phyloP scores from a whole-genome alignment of 2,329 filamentous ascomycete genomes.

The Xylaria sp. region DNA sequence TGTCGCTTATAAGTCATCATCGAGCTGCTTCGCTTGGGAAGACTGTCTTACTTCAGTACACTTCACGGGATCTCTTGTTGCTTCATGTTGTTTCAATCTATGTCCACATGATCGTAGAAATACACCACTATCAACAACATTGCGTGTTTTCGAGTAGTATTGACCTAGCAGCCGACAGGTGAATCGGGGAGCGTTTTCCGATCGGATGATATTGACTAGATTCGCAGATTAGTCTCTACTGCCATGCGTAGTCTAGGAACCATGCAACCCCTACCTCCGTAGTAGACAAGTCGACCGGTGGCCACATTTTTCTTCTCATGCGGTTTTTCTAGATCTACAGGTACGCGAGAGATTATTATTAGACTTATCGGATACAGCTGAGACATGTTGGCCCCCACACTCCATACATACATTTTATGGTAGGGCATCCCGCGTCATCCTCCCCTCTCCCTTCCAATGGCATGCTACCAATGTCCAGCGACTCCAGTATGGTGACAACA shows the following conservation, averaged over 20 bases:
- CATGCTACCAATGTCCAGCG: background rate
- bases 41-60: slow-evolving; percentile 11
- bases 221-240: slow-evolving; percentile 3
- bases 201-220: slow-evolving; percentile 4
- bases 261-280: slow-evolving; percentile 18
- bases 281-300: slow-evolving; percentile 20
- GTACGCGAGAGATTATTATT: slow-evolving; percentile 22
- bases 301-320: slow-evolving; percentile 19
- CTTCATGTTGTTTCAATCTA: slow-evolving; percentile 14
- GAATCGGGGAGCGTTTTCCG: background rate
- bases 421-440: slow-evolving; percentile 20
- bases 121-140: background rate
- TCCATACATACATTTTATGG: slow-evolving; percentile 4
- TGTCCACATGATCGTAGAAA: slow-evolving; percentile 8
- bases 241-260: slow-evolving; percentile 6
- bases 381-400: slow-evolving; percentile 27
- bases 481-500: background rate
- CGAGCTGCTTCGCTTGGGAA: slow-evolving; percentile 5
- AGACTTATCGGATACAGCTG: slow-evolving; percentile 22
- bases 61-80: slow-evolving; percentile 23
- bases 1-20: slow-evolving; percentile 23
- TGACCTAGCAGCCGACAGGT: background rate
- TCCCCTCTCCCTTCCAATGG: slow-evolving; percentile 9
- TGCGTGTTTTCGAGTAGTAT: background rate
- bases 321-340: background rate